phyloP scores from a whole-genome alignment of 352 stramenopile species.

The Phytophthora fragariae region DNA sequence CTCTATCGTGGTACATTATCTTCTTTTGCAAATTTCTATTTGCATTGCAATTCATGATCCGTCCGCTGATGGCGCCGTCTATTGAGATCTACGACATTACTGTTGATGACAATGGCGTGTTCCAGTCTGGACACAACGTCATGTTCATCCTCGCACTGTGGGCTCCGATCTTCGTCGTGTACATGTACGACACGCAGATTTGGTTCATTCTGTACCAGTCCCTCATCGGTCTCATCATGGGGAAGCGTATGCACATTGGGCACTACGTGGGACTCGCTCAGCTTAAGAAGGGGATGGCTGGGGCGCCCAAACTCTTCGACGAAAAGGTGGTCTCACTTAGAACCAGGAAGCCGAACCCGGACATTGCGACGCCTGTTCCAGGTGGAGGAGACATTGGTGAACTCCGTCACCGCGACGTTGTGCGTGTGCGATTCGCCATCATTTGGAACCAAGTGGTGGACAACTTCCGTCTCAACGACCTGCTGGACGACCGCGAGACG shows the following conservation, averaged over 20 bases:
- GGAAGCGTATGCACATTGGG: constrained; percentile 77
- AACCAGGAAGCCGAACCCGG: constrained; percentile 44
- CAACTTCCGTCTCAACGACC: constrained; percentile 86
- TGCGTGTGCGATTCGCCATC: constrained; percentile 82
- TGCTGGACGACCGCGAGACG: constrained; percentile 85
- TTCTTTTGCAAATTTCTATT: constrained; percentile 86
- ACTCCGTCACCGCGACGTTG: constrained; percentile 53
- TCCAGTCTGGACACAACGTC: constrained; percentile 83
- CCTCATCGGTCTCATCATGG: constrained; percentile 78
- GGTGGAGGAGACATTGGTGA: constrained; percentile 23
- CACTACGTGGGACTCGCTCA: constrained; percentile 74
- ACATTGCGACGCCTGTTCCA: constrained; percentile 18
- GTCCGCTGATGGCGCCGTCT: constrained; percentile 74
- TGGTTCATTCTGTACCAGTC: constrained; percentile 88
- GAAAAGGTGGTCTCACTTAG: constrained; percentile 63
- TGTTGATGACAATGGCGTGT: constrained; percentile 57
- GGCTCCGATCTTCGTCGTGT: constrained; percentile 83
- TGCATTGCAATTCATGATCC: constrained; percentile 84
- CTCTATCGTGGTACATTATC: constrained; percentile 74
- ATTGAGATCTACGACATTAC: constrained; percentile 78
- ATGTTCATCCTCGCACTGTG: constrained; percentile 82
- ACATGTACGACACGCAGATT: constrained; percentile 90
- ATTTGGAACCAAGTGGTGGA: constrained; percentile 91
- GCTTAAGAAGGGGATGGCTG: constrained; percentile 70
- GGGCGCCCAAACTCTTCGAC: constrained; percentile 73